A percentile compares a stretch with the other conserved stretches of the same genome.
These are phyloP conservation scores for Talaromyces sp. DNA, from an alignment of 2,329 filamentous ascomycete genomes.

Conservation along the genomic window DNA sequence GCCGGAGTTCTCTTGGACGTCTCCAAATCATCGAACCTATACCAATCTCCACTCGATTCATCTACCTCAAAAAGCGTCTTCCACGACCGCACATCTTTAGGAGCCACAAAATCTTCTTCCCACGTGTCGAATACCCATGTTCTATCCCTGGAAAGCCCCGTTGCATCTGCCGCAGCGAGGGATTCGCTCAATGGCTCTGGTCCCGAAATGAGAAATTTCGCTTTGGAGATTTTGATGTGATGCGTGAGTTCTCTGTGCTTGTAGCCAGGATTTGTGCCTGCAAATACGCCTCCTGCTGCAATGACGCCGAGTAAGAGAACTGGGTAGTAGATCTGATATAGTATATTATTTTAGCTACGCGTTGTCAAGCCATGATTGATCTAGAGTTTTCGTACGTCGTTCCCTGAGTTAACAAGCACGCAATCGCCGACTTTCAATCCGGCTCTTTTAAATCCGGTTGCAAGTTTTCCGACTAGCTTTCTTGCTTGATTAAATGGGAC, in stretches of 20 bases:
- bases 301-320: conserved; percentile 51
- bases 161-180: conserved; percentile 32
- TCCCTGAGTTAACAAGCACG: not conserved
- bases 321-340: conserved; percentile 46
- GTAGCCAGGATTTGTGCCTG: conserved; percentile 50
- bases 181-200: conserved; percentile 43
- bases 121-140: not conserved
- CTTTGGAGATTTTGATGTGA: conserved; percentile 46
- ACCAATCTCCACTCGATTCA: not conserved
- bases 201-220: conserved; percentile 48
- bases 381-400: not conserved
- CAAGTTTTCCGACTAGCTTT: not conserved
- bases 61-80: not conserved
- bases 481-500: not conserved
- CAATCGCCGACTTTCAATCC: not conserved
- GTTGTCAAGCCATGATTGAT: not conserved
- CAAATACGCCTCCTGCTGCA: conserved; percentile 47
- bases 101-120: not conserved
- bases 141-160: not conserved
- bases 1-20: not conserved
- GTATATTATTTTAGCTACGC: not conserved
- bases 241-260: conserved; percentile 48
- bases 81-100: not conserved
- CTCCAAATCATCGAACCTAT: not conserved
- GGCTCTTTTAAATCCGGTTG: not conserved